These are phyloP conservation scores for Diaporthe sp. DNA, from an alignment of 2,329 filamentous ascomycete genomes.

Conservation along the genomic window DNA sequence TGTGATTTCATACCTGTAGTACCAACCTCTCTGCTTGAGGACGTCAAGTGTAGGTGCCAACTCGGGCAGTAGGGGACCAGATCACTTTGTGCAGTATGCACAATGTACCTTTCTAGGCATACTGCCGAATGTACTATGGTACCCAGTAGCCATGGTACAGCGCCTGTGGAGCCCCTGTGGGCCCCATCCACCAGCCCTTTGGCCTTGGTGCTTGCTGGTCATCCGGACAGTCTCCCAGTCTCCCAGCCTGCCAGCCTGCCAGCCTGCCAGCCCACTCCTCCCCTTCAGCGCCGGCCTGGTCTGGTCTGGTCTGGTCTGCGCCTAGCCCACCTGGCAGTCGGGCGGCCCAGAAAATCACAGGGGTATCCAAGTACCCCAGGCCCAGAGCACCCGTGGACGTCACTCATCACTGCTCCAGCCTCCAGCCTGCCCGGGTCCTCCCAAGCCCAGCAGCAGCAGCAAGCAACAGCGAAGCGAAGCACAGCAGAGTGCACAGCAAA, in stretches of 20 bases:
- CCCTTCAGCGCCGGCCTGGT: slow-evolving; percentile 9
- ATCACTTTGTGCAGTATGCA: not conserved
- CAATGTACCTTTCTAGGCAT: not conserved
- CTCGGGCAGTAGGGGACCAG: not conserved
- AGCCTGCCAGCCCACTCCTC: slow-evolving; percentile 1
- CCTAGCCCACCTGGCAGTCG: slow-evolving; percentile 31
- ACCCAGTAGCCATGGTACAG: not conserved
- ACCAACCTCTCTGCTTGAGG: too few relatives aligned
- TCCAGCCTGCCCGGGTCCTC: slow-evolving; percentile 17
- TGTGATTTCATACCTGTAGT: not conserved
- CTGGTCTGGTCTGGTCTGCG: slow-evolving; percentile 33
- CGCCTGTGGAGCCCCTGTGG: slow-evolving; percentile 11
- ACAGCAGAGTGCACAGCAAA: slow-evolving; percentile 4
- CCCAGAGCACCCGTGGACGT: slow-evolving; percentile 18
- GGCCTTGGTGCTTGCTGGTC: slow-evolving; percentile 10
- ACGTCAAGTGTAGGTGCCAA: not conserved
- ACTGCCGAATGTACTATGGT: not conserved
- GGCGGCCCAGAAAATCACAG: slow-evolving; percentile 30
- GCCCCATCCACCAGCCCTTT: slow-evolving; percentile 20
- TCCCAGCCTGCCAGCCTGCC: not conserved
- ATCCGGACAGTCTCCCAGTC: slow-evolving; percentile 4
- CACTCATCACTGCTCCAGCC: slow-evolving; percentile 28
- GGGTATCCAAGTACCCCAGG: slow-evolving; percentile 33
- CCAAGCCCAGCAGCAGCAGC: not conserved
- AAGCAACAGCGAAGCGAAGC: slow-evolving; percentile 2